A percentile compares a stretch with the other conserved stretches of the same genome.
Conservation (phyloP, 306 rosid species). For the Gynostemma pentaphyllum region DNA sequence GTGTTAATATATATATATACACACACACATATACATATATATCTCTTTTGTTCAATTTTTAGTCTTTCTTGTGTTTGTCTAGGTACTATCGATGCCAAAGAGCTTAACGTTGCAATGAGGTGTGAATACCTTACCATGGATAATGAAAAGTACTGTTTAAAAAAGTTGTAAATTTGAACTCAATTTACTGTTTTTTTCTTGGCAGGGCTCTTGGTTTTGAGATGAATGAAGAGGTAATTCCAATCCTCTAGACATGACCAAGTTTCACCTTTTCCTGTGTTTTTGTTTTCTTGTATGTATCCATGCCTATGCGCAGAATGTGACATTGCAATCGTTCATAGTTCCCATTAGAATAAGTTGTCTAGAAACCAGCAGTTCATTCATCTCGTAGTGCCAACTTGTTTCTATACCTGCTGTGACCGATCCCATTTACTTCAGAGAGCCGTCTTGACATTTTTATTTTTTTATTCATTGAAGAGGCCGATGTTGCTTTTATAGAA, state of each 20-base stretch:
- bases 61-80: slow-evolving; percentile 11
- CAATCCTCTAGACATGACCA: not conserved
- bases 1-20: too few relatives aligned
- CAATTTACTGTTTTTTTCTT: slow-evolving; percentile 11
- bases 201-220: slow-evolving; percentile 97
- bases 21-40: not conserved
- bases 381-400: not conserved
- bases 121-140: slow-evolving; percentile 17
- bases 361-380: not conserved
- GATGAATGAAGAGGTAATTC: slow-evolving; percentile 90
- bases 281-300: not conserved
- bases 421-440: not conserved
- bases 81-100: slow-evolving; percentile 94
- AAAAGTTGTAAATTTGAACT: slow-evolving; percentile 3
- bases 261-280: not conserved
- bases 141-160: not conserved
- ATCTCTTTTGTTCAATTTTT: not conserved
- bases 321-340: not conserved
- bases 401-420: not conserved
- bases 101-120: slow-evolving; percentile 98
- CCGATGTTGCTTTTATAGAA: not conserved
- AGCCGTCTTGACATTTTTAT: not conserved
- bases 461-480: not conserved
- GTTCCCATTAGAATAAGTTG: not conserved
- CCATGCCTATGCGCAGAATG: not conserved